A percentile compares a stretch with the other conserved stretches of the same genome.
phyloP scores from a whole-genome alignment of 495 filamentous ascomycete genomes.

The Aspergillus kassunensis region DNA sequence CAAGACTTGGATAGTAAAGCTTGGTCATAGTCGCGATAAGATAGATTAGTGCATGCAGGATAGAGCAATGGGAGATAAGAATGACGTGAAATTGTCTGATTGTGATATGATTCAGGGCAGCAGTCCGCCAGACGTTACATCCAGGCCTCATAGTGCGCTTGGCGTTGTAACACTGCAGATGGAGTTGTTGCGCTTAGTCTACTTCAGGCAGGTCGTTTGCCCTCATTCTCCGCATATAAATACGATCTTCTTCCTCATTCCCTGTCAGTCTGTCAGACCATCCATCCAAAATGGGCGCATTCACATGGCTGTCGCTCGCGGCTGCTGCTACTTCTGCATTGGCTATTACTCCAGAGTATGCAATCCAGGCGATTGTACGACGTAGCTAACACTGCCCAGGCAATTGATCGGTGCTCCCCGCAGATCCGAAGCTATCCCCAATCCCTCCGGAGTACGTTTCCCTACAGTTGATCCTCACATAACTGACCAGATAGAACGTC shows the following conservation, averaged over 20 bases:
- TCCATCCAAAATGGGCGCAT: conserved; percentile 14
- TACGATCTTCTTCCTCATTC: not conserved
- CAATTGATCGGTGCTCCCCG: conserved; percentile 34
- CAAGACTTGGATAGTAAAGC: no score
- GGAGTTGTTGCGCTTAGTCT: no score
- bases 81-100: no score
- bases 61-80: no score
- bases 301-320: conserved; percentile 17
- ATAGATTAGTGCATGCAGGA: no score
- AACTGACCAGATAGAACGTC: conserved; percentile 19
- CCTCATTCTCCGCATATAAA: not conserved
- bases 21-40: no score
- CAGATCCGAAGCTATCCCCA: conserved; percentile 32
- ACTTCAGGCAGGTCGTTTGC: not conserved
- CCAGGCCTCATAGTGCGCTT: no score
- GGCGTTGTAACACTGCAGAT: no score
- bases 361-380: not conserved
- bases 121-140: no score
- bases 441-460: conserved; percentile 35
- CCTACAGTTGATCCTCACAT: not conserved
- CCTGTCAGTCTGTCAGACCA: not conserved
- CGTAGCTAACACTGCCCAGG: conserved; percentile 11
- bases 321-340: conserved; percentile 17
- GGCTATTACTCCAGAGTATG: conserved; percentile 22
- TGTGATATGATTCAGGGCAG: no score